Conservation (phyloP, 768 basidiomycete species). For the Termitomyces sp. region DNA sequence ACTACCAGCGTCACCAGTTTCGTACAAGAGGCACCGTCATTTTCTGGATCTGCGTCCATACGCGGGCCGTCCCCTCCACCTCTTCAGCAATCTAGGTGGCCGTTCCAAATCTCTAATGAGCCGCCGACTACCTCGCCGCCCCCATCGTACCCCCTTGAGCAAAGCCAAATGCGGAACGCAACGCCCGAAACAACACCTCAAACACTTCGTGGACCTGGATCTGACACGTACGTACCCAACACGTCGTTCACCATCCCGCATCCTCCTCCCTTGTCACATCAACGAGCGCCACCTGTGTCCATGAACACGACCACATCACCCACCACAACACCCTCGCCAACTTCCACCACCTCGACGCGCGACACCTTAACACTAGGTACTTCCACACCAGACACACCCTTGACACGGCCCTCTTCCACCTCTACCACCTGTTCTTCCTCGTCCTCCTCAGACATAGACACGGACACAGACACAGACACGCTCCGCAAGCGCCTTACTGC, state of each 20-base stretch:
- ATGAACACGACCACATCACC: neutral
- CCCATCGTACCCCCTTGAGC: slow-evolving; percentile 20
- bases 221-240: neutral
- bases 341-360: neutral
- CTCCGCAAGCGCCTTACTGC: slow-evolving; percentile 22
- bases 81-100: slow-evolving; percentile 22
- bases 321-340: neutral
- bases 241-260: neutral
- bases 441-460: neutral
- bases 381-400: neutral
- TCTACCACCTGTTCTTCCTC: neutral
- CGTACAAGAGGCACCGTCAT: slow-evolving; percentile 4
- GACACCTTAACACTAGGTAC: neutral
- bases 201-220: neutral
- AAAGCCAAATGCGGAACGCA: neutral
- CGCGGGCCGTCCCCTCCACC: neutral
- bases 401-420: neutral
- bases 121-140: slow-evolving; percentile 33
- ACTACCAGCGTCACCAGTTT: slow-evolving; percentile 5
- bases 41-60: neutral
- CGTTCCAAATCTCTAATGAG: slow-evolving; percentile 38
- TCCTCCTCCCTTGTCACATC: neutral
- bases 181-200: neutral
- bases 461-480: slow-evolving; percentile 1
- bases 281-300: neutral